Percentiles rank a stretch among this genome's conserved stretches.
Conservation (phyloP, 2,329 filamentous ascomycete genomes). For the Botryotinia convoluta region DNA sequence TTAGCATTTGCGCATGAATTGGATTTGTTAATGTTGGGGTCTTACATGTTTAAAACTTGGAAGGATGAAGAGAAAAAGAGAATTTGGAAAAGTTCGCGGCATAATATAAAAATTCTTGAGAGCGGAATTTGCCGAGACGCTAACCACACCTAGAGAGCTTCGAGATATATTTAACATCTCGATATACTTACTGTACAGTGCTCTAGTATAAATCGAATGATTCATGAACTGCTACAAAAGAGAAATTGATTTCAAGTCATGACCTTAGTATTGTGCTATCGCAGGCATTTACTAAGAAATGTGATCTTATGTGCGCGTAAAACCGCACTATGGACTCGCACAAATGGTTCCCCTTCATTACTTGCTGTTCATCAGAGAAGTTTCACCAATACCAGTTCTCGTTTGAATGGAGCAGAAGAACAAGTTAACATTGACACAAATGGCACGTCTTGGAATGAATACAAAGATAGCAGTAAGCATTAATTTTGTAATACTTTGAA, state of each 20-base stretch:
- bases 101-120: conserved; percentile 32
- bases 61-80: conserved; percentile 74
- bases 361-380: conserved; percentile 14
- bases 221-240: not conserved
- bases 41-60: conserved; percentile 98
- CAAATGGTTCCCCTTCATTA: not conserved
- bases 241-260: conserved; percentile 26
- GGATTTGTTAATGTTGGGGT: conserved; percentile 36
- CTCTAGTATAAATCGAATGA: not conserved
- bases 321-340: conserved; percentile 10
- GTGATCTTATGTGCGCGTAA: not conserved
- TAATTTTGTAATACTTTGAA: not conserved
- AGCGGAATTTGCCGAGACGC: conserved; percentile 22
- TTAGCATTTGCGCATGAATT: conserved; percentile 36
- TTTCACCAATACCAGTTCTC: conserved; percentile 22
- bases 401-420: not conserved
- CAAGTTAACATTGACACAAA: conserved; percentile 14
- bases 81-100: conserved; percentile 38
- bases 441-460: conserved; percentile 32
- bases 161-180: not conserved
- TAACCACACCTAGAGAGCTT: conserved; percentile 34
- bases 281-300: conserved; percentile 10
- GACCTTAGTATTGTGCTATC: conserved; percentile 25
- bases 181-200: not conserved
- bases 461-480: conserved; percentile 31